A percentile compares a stretch with the other conserved stretches of the same genome.
These are phyloP conservation scores for Phytophthora megakarya DNA, from an alignment of 352 stramenopile genomes.

Conservation along the genomic window DNA sequence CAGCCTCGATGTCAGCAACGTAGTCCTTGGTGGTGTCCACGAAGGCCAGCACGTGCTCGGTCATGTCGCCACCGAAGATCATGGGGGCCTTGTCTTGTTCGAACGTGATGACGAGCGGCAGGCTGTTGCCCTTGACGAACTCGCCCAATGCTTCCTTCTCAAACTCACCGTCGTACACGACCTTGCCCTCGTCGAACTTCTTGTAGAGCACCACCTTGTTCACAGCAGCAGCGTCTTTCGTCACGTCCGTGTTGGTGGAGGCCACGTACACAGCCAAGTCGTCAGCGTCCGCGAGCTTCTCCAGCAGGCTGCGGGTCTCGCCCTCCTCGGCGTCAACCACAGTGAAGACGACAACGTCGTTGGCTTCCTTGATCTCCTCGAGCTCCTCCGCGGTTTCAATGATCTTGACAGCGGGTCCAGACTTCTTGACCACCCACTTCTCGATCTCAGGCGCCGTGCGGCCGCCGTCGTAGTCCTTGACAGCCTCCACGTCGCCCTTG, in stretches of 20 bases:
- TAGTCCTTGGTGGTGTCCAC: constrained; percentile 77
- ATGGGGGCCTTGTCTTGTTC: constrained; percentile 88
- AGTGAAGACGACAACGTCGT: constrained; percentile 88
- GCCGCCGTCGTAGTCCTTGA: constrained; percentile 90
- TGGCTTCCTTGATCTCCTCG: constrained; percentile 73
- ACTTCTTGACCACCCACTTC: constrained; percentile 93
- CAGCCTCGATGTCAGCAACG: constrained; percentile 53
- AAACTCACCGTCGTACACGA: constrained; percentile 77
- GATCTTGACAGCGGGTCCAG: constrained; percentile 85
- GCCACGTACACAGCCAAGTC: constrained; percentile 80
- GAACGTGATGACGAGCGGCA: constrained; percentile 92
- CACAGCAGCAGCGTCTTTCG: constrained; percentile 54
- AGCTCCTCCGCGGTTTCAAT: constrained; percentile 78
- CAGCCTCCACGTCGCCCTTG: constrained; percentile 76
- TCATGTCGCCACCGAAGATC: constrained; percentile 91
- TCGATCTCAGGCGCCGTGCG: constrained; percentile 88
- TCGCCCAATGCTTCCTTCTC: constrained; percentile 57
- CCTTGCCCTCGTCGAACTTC: constrained; percentile 89
- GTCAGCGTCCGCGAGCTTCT: constrained; percentile 77
- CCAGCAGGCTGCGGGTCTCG: constrained; percentile 64
- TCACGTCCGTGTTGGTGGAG: constrained; percentile 69
- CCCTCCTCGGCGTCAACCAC: constrained; percentile 84
- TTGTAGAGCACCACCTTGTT: constrained; percentile 84
- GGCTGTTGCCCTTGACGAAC: constrained; percentile 83
- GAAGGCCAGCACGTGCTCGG: constrained; percentile 90